phyloP scores from a whole-genome alignment of 2,329 filamentous ascomycete species.

The Fonsecaea multimorphosa region DNA sequence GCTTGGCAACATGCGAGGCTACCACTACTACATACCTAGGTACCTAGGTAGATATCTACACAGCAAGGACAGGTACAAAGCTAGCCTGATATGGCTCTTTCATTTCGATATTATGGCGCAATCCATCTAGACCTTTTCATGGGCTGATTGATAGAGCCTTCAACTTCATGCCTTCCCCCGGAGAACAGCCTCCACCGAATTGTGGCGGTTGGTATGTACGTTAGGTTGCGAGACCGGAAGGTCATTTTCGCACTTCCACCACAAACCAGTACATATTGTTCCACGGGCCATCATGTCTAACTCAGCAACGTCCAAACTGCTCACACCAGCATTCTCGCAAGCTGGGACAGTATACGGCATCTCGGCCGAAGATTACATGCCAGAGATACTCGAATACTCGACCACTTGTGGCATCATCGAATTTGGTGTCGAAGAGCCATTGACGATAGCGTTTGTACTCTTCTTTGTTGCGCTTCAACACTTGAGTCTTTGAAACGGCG shows the following conservation, averaged over 20 bases:
- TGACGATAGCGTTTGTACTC: constrained; percentile 64
- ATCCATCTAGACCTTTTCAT: not conserved
- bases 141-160: too few species aligned
- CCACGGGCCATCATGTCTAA: not conserved
- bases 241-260: not conserved
- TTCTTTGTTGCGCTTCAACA: constrained; percentile 55
- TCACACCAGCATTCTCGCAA: constrained; percentile 22
- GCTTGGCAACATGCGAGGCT: constrained; percentile 1
- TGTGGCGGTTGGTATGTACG: too few species aligned
- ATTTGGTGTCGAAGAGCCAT: constrained; percentile 64
- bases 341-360: constrained; percentile 41
- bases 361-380: constrained; percentile 62
- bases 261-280: not conserved
- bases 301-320: constrained; percentile 24
- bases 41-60: too few species aligned
- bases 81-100: not conserved
- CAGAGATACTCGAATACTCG: constrained; percentile 70
- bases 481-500: constrained; percentile 62
- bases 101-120: not conserved
- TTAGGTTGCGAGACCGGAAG: not conserved
- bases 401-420: constrained; percentile 63
- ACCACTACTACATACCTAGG: too few species aligned
- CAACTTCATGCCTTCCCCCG: too few species aligned
- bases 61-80: not conserved
- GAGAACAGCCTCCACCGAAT: not conserved